A percentile compares a stretch with the other conserved stretches of the same genome.
Evolutionary conservation across 495 filamentous ascomycete species (phyloP).

Genomic region (Articulospora tetracladia): DNA sequence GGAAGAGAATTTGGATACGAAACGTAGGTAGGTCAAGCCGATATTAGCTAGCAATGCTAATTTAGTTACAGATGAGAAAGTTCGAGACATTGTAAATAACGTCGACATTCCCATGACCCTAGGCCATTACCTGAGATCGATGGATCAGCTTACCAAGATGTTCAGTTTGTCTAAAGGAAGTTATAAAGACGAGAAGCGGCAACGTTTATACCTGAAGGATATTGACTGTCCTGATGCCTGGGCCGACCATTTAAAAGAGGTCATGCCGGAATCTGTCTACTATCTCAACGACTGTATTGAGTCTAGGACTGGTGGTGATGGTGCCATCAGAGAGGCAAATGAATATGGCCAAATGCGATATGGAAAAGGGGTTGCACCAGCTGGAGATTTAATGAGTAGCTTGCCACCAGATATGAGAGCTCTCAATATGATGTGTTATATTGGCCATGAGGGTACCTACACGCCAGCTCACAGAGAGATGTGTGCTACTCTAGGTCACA

Average conservation of each 20-base stretch:
- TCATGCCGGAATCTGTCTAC: conserved; percentile 75
- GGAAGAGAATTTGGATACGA: conserved; percentile 62
- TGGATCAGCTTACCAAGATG: conserved; percentile 72
- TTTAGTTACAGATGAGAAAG: conserved; percentile 46
- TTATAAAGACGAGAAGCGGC: conserved; percentile 64
- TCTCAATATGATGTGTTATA: conserved; percentile 96
- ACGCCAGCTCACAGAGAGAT: conserved; percentile 96
- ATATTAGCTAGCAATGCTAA: neutral
- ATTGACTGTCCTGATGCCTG: conserved; percentile 88
- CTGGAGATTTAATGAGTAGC: conserved; percentile 91
- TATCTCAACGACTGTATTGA: conserved; percentile 81
- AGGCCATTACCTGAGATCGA: conserved; percentile 81
- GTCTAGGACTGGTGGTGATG: conserved; percentile 41
- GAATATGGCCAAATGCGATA: conserved; percentile 35
- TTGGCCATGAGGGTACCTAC: conserved; percentile 96
- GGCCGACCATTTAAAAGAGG: conserved; percentile 68
- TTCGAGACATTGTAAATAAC: conserved; percentile 68
- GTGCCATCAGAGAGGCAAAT: conserved; percentile 38
- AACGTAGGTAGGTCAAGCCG: conserved; percentile 48
- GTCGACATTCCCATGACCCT: conserved; percentile 74
- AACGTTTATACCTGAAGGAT: conserved; percentile 91
- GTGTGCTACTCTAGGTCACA: conserved; percentile 94
- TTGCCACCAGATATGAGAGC: conserved; percentile 82
- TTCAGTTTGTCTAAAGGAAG: conserved; percentile 53
- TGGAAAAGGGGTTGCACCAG: conserved; percentile 46